Evolutionary conservation across 1,284 basidiomycete genomes (phyloP).

Genomic region (Gymnopus androsaceus): DNA sequence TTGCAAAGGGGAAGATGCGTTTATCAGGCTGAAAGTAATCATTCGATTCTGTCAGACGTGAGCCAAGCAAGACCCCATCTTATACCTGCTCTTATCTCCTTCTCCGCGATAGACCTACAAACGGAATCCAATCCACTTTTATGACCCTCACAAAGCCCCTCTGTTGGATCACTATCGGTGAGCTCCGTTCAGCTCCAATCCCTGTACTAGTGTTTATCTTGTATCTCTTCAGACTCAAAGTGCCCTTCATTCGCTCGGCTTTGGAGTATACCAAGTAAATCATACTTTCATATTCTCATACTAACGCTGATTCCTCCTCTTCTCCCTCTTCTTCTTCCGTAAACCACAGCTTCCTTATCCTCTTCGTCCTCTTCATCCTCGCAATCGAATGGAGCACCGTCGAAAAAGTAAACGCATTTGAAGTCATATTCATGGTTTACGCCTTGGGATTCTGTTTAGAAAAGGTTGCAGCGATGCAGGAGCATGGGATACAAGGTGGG

Average conservation of each 20-base stretch:
- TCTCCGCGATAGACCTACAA: slow-evolving; percentile 77
- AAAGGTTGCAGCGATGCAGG: slow-evolving; percentile 91
- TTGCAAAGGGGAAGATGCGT: slow-evolving; percentile 77
- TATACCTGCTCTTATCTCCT: neutral
- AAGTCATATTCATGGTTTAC: slow-evolving; percentile 80
- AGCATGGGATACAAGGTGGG: slow-evolving; percentile 83
- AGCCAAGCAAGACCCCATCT: slow-evolving; percentile 64
- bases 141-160: slow-evolving; percentile 91
- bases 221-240: slow-evolving; percentile 91
- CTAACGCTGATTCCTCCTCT: slow-evolving; percentile 84
- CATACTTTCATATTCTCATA: slow-evolving; percentile 37
- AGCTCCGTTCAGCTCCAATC: slow-evolving; percentile 23
- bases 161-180: slow-evolving; percentile 91
- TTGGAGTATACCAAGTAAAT: slow-evolving; percentile 83
- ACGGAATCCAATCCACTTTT: slow-evolving; percentile 88
- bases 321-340: slow-evolving; percentile 81
- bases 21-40: slow-evolving; percentile 84
- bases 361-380: slow-evolving; percentile 84
- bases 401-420: slow-evolving; percentile 62
- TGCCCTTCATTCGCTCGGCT: slow-evolving; percentile 87
- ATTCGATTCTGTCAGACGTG: slow-evolving; percentile 86
- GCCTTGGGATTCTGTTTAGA: slow-evolving; percentile 88
- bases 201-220: too few species aligned
- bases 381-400: slow-evolving; percentile 75
- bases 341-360: slow-evolving; percentile 81